phyloP scores from a whole-genome alignment of 2,329 filamentous ascomycete genomes.

The Basipetospora chlamydospora region DNA sequence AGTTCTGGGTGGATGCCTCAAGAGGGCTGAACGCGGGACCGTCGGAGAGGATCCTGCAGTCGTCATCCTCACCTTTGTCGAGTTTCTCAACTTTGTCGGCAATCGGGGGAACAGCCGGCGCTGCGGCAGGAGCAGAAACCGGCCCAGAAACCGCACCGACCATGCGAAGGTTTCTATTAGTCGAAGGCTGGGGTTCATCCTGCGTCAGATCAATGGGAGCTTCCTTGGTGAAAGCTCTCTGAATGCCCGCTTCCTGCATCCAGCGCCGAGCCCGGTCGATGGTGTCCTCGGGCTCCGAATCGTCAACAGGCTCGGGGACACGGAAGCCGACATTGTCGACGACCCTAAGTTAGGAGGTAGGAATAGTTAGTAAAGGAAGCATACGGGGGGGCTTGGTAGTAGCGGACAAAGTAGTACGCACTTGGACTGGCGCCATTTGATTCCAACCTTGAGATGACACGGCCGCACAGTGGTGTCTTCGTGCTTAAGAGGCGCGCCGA shows the following conservation, averaged over 20 bases:
- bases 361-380: neutral
- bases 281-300: neutral
- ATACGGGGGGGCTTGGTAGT: no score
- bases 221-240: no score
- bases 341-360: neutral
- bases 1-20: neutral
- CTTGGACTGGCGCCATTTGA: slow-evolving; percentile 1
- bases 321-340: no score
- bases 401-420: no score
- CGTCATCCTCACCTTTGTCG: neutral
- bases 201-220: slow-evolving; percentile 2
- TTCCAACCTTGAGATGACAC: neutral
- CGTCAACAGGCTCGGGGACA: no score
- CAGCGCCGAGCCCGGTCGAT: neutral
- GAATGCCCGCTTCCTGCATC: no score
- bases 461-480: slow-evolving; percentile 1
- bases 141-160: no score
- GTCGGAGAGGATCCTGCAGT: no score
- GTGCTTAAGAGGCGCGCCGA: slow-evolving; percentile 6
- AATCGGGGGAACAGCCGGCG: neutral
- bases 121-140: no score
- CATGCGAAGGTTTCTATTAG: no score
- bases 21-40: no score
- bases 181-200: no score
- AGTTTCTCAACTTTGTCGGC: slow-evolving; percentile 6